These are phyloP conservation scores for Paraleonurus japonicus DNA, from an alignment of 257 asterid genomes.

Conservation along the genomic window DNA sequence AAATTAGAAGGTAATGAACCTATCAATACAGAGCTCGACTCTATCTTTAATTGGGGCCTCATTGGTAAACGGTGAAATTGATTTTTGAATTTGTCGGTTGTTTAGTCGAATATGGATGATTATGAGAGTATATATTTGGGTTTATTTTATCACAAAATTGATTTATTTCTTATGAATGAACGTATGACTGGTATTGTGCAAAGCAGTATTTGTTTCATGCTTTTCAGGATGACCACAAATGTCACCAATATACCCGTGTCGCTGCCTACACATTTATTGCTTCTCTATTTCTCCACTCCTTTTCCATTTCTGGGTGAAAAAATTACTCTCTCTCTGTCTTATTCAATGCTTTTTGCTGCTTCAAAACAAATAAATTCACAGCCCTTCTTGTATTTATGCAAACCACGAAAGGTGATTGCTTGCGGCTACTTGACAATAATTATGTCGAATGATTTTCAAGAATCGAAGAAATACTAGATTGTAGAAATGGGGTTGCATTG, in stretches of 20 bases:
- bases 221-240: conserved; percentile 32
- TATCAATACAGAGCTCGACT: no score
- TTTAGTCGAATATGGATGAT: no score
- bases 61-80: no score
- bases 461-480: conserved; percentile 18
- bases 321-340: conserved; percentile 27
- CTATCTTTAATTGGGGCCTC: no score
- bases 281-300: conserved; percentile 22
- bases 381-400: neutral
- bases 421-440: no score
- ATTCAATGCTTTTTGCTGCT: conserved; percentile 19
- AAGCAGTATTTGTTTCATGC: neutral
- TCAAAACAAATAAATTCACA: neutral
- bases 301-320: neutral
- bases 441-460: conserved; percentile 9
- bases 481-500: conserved; percentile 13
- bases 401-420: neutral
- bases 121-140: no score
- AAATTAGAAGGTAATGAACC: no score
- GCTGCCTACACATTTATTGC: conserved; percentile 37
- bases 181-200: no score
- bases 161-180: no score
- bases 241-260: conserved; percentile 30
- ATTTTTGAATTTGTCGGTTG: no score
- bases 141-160: no score